Conservation (phyloP, 2,329 filamentous ascomycete species). For the Colletotrichum sidae region DNA sequence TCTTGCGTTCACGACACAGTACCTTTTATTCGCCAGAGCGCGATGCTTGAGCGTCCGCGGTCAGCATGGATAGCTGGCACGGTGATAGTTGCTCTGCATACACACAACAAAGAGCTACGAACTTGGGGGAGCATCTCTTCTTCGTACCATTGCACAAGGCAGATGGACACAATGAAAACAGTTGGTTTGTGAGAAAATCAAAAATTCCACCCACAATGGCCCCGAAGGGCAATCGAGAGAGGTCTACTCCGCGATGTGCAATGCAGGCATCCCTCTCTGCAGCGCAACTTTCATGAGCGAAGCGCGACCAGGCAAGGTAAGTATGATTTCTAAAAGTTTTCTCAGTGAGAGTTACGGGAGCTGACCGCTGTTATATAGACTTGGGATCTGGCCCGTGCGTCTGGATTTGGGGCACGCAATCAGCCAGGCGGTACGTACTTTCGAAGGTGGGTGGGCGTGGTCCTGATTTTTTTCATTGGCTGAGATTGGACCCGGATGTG, state of each 20-base stretch:
- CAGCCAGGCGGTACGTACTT: too few species aligned
- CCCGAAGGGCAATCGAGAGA: constrained; percentile 40
- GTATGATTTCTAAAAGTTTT: constrained; percentile 51
- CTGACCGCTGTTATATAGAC: too few species aligned
- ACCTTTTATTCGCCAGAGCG: too few species aligned
- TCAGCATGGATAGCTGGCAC: too few species aligned
- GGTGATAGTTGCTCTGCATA: background rate
- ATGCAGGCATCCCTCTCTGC: constrained; percentile 62
- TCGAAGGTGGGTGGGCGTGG: too few species aligned
- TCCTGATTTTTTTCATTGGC: too few species aligned
- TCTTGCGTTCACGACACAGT: too few species aligned
- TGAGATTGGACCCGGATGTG: too few species aligned
- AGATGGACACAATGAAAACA: constrained; percentile 40
- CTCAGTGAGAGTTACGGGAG: too few species aligned
- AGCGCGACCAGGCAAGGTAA: constrained; percentile 60
- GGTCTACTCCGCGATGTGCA: constrained; percentile 54
- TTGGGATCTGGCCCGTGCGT: too few species aligned
- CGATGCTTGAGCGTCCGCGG: too few species aligned
- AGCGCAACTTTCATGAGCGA: constrained; percentile 57
- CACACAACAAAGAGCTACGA: background rate
- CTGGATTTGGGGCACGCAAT: too few species aligned
- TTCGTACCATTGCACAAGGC: constrained; percentile 38
- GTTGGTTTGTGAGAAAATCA: constrained; percentile 33
- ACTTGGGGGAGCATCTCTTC: constrained; percentile 26
- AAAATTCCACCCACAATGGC: constrained; percentile 40